phyloP scores from a whole-genome alignment of 2,329 filamentous ascomycete genomes.

The Paracorniculantispora psalliotae region DNA sequence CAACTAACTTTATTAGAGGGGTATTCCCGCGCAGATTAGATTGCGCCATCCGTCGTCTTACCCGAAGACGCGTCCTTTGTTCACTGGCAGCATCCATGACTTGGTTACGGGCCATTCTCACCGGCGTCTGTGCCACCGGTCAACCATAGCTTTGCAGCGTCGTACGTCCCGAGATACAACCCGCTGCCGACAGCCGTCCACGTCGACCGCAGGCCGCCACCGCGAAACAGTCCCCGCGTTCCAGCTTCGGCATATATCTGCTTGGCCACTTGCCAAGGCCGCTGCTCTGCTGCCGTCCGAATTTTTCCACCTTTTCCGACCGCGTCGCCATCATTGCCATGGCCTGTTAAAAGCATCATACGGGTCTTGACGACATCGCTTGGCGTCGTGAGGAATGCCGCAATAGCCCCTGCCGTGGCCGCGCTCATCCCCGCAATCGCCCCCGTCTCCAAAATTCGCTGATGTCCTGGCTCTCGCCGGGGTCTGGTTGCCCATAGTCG shows the following conservation, averaged over 20 bases:
- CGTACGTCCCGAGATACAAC: constrained; percentile 81
- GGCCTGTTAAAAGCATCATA: constrained; percentile 69
- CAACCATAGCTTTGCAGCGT: constrained; percentile 67
- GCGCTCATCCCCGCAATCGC: constrained; percentile 69
- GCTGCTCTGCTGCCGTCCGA: constrained; percentile 23
- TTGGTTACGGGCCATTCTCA: neutral
- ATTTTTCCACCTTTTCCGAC: constrained; percentile 25
- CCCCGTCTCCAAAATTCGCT: constrained; percentile 58
- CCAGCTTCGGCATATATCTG: constrained; percentile 65
- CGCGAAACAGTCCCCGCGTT: constrained; percentile 69
- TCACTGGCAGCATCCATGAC: neutral
- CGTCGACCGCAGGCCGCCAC: constrained; percentile 63
- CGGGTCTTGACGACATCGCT: constrained; percentile 86
- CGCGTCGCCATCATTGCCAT: constrained; percentile 23
- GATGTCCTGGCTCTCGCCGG: constrained; percentile 22
- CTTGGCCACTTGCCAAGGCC: constrained; percentile 55
- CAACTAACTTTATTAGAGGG: neutral
- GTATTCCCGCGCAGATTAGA: neutral
- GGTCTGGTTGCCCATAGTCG: constrained; percentile 39
- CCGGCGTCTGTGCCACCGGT: constrained; percentile 22
- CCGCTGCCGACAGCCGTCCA: constrained; percentile 84
- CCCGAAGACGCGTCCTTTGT: neutral
- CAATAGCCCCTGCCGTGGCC: constrained; percentile 65
- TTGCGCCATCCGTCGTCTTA: neutral
- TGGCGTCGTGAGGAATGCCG: constrained; percentile 79